phyloP scores from a whole-genome alignment of 805 yeast genomes.

The Candida germanica region DNA sequence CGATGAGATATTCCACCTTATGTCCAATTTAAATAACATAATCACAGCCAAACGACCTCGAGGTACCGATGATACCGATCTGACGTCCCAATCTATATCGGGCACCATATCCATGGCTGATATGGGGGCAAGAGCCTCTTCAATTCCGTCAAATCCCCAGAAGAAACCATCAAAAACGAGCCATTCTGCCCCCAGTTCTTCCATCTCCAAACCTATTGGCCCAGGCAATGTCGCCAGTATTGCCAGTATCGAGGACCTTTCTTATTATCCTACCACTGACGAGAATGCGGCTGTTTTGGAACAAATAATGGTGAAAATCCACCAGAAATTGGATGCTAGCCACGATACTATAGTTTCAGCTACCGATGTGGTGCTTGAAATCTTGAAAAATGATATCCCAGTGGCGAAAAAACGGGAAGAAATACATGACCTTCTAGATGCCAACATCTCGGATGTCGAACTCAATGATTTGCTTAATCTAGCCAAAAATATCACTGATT shows the following conservation, averaged over 20 bases:
- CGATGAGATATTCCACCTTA: constrained; percentile 6
- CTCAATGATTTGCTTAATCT: constrained; percentile 47
- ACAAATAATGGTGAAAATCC: constrained; percentile 57
- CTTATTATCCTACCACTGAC: constrained; percentile 61
- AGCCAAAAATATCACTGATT: constrained; percentile 51
- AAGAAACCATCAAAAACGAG: not conserved
- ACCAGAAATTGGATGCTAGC: constrained; percentile 63
- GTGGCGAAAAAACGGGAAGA: constrained; percentile 47
- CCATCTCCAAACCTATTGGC: not conserved
- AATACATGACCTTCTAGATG: constrained; percentile 47
- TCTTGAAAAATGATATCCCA: constrained; percentile 43
- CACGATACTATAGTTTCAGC: constrained; percentile 71
- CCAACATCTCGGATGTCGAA: constrained; percentile 36
- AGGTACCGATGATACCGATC: constrained; percentile 47
- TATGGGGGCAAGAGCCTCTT: constrained; percentile 50
- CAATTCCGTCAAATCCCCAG: not conserved
- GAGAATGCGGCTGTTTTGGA: constrained; percentile 53
- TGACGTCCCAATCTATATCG: constrained; percentile 68
- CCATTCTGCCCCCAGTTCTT: not conserved
- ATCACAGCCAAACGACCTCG: constrained; percentile 74
- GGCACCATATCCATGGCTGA: constrained; percentile 68
- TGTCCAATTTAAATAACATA: constrained; percentile 34
- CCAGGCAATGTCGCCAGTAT: constrained; percentile 10
- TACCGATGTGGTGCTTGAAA: constrained; percentile 60
- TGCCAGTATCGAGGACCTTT: constrained; percentile 41